phyloP scores from a whole-genome alignment of 495 filamentous ascomycete species.

The Aspergillus nanangensis region DNA sequence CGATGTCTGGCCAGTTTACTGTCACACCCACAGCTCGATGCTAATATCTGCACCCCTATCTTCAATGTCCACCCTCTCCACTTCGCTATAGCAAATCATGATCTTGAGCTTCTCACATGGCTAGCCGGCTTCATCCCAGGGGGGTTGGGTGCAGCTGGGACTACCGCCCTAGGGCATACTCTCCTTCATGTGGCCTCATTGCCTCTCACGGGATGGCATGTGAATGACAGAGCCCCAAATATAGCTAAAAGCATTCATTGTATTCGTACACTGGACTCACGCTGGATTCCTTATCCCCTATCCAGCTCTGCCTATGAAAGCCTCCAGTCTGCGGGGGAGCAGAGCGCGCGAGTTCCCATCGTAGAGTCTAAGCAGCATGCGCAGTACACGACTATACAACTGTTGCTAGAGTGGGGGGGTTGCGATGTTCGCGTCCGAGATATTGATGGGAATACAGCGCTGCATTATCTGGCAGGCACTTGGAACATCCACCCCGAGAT shows the following conservation, averaged over 20 bases:
- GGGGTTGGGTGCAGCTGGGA: not conserved
- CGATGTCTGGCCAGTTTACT: constrained; percentile 1
- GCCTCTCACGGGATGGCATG: not conserved
- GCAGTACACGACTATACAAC: constrained; percentile 5
- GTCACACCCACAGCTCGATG: constrained; percentile 4
- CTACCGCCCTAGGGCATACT: constrained; percentile 8
- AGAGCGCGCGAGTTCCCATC: not conserved
- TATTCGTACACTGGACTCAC: constrained; percentile 2
- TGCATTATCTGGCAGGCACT: constrained; percentile 12
- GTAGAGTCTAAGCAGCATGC: constrained; percentile 2
- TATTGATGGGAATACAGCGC: constrained; percentile 11
- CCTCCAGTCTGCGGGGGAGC: not conserved
- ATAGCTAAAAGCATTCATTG: constrained; percentile 9
- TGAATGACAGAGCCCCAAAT: not conserved
- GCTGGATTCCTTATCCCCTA: not conserved
- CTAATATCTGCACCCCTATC: constrained; percentile 12
- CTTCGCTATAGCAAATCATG: constrained; percentile 12
- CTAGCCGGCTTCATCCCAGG: constrained; percentile 6
- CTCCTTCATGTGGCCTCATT: constrained; percentile 11
- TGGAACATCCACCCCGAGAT: constrained; percentile 5
- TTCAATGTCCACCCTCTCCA: constrained; percentile 14
- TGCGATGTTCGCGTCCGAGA: constrained; percentile 8
- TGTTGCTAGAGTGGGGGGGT: constrained; percentile 4
- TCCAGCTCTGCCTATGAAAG: not conserved
- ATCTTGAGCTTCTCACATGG: constrained; percentile 8